phyloP scores from a whole-genome alignment of 345 rosid genomes.

The Reutealis trisperma region DNA sequence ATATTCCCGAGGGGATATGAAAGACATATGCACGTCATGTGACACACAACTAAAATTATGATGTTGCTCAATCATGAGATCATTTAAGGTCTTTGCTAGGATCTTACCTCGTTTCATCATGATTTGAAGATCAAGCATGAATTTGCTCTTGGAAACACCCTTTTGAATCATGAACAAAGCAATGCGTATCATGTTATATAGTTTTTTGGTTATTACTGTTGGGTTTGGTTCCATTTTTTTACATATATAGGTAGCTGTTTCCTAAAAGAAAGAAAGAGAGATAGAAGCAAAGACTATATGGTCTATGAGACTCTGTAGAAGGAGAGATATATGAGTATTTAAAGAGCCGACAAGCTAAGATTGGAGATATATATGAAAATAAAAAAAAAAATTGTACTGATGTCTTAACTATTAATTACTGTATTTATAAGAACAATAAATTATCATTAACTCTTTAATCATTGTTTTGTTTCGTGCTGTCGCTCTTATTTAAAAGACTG shows the following conservation, averaged over 20 bases:
- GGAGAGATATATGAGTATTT: neutral
- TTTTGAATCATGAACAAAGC: constrained; percentile 31
- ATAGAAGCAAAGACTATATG: neutral
- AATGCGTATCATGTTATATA: constrained; percentile 21
- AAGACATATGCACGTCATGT: constrained; percentile 25
- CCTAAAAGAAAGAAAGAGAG: neutral
- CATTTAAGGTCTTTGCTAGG: constrained; percentile 29
- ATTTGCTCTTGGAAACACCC: constrained; percentile 33
- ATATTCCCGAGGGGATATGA: constrained; percentile 33
- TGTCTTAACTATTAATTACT: too few relatives aligned
- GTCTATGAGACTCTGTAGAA: neutral
- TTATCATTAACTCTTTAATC: constrained; percentile 8
- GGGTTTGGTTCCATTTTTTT: constrained; percentile 14
- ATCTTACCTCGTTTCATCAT: constrained; percentile 37
- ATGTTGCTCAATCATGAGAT: constrained; percentile 31
- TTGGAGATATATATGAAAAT: neutral
- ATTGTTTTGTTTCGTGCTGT: constrained; percentile 18
- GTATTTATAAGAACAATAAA: too few relatives aligned
- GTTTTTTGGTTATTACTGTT: constrained; percentile 22
- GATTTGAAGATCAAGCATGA: constrained; percentile 20
- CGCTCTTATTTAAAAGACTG: neutral
- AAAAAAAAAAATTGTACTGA: neutral
- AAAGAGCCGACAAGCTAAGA: constrained; percentile 4
- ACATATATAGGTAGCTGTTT: too few relatives aligned
- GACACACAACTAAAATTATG: constrained; percentile 16